Percentiles rank a stretch among this genome's conserved stretches.
Evolutionary conservation across 257 asterid genomes (phyloP).

Genomic region (Solanum sparsipilum): DNA sequence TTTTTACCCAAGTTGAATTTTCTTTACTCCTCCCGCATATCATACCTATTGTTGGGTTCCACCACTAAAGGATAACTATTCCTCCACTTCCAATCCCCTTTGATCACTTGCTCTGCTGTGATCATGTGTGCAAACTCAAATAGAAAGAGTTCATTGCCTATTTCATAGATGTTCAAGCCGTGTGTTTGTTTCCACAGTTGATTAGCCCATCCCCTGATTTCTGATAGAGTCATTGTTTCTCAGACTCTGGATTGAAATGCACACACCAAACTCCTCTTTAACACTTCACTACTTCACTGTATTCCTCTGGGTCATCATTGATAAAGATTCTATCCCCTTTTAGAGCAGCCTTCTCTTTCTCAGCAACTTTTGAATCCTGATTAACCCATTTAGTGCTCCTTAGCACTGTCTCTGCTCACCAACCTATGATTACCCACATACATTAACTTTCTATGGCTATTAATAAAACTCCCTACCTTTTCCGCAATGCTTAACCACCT

Average conservation of each 20-base stretch:
- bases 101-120: neutral
- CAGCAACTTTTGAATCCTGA: neutral
- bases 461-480: neutral
- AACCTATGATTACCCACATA: neutral
- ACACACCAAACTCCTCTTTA: neutral
- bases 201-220: neutral
- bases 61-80: neutral
- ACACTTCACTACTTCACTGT: neutral
- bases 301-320: neutral
- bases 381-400: neutral
- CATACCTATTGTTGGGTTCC: neutral
- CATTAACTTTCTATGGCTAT: neutral
- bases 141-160: neutral
- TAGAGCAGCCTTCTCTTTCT: neutral
- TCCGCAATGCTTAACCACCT: neutral
- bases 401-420: neutral
- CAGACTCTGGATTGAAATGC: neutral
- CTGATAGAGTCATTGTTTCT: neutral
- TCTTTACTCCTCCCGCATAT: neutral
- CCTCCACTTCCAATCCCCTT: neutral
- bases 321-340: neutral
- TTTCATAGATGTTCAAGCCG: neutral
- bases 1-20: neutral
- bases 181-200: neutral
- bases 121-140: neutral